Base-by-base conservation (phyloP, 306 rosid species). In the Vigna reflexopilosa region DNA sequence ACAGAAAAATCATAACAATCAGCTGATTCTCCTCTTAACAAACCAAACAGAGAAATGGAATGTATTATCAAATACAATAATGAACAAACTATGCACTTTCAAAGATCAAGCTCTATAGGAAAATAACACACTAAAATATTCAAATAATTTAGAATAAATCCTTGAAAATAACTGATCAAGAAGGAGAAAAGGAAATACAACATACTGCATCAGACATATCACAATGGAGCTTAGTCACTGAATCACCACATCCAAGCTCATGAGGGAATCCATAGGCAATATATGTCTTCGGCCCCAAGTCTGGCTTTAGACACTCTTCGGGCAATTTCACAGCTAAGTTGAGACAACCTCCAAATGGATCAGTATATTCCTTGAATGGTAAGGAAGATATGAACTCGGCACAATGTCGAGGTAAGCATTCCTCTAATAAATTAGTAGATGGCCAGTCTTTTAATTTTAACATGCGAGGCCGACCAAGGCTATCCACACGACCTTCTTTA, bases 131-230 rank as follows among this genome's bases (percentile, higher is more conserved):
- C 6, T 7, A n/a, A 10, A 22, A 38, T 20, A 0, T 4, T 49
- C 9, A 63, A 52, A 81, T 6, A 70, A 40, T 20, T 26, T 34
- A 26, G 1, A 62, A 54, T 6, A 76, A 55, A 51, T 6, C 68
- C 47, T 13, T 8, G 44, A 50, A 20, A 32, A 47, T 34, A 51
- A 19, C 19, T 42, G 12, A 51, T 15, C 42, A 26, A 15, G 3
- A 51, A 74, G 51, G 49, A 59, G 1, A 73, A 61, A 9, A 75
- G 61, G 67, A 32, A 64, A 71, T 20, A 9, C 28, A 69, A 55
- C 94, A 14, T 89, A 94, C 96, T 2, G 94, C 94, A 87, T 94
- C 97, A 49, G 93, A 94, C 97, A 94, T 92, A 69, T 90, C 96
- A 32, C 97, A 94, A 7, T 94, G 98, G 78, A 94, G 96, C 83